Percentiles rank a stretch among this genome's conserved stretches.
Conservation (phyloP, 2,329 filamentous ascomycete genomes). For the Fusarium continuum region DNA sequence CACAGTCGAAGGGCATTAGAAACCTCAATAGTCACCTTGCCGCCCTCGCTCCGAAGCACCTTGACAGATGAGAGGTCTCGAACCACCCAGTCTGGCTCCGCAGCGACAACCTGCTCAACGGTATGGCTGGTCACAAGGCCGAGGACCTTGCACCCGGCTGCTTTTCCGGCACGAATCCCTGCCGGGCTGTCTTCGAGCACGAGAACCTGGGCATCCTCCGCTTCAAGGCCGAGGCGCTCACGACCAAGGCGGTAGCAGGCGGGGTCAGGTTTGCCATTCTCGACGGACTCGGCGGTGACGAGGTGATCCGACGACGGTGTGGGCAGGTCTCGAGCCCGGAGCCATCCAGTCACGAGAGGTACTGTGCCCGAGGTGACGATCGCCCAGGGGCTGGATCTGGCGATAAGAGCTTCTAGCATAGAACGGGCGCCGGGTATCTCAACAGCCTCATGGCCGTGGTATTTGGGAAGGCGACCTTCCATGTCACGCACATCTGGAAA, state of each 20-base stretch:
- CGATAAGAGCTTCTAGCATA: constrained; percentile 73
- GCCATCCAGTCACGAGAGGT: constrained; percentile 76
- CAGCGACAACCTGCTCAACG: constrained; percentile 73
- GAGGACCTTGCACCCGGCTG: constrained; percentile 84
- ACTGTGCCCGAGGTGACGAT: constrained; percentile 82
- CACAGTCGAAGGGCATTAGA: constrained; percentile 62
- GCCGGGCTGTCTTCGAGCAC: constrained; percentile 92
- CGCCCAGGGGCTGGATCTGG: constrained; percentile 76
- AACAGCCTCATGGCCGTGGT: constrained; percentile 79
- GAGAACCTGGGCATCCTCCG: constrained; percentile 63
- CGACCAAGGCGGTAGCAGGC: constrained; percentile 76
- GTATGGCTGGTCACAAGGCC: constrained; percentile 88
- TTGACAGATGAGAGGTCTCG: constrained; percentile 78
- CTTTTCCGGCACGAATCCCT: constrained; percentile 84
- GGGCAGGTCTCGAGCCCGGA: constrained; percentile 71
- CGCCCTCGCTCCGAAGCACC: constrained; percentile 65
- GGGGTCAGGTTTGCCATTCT: constrained; percentile 80
- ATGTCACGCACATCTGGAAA: constrained; percentile 76
- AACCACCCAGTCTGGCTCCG: constrained; percentile 89
- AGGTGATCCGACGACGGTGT: constrained; percentile 65
- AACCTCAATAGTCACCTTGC: constrained; percentile 74
- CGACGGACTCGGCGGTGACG: constrained; percentile 79
- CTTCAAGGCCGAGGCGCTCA: constrained; percentile 64
- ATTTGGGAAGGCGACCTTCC: constrained; percentile 79
- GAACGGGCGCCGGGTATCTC: constrained; percentile 86